phyloP scores from a whole-genome alignment of 495 filamentous ascomycete species.

The Podospora conica region DNA sequence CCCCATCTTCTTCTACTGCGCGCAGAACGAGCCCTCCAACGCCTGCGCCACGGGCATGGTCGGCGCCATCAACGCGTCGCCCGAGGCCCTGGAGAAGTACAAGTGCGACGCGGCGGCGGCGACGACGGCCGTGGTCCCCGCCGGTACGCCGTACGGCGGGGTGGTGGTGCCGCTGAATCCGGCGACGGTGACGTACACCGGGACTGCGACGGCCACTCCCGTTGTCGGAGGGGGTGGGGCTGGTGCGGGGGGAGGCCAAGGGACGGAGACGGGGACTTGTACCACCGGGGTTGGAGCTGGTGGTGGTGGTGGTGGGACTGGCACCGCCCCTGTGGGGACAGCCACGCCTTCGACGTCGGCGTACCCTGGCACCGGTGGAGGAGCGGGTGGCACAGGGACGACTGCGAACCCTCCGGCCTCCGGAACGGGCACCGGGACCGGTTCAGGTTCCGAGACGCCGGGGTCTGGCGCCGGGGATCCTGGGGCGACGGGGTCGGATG shows the following conservation, averaged over 20 bases:
- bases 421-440: neutral
- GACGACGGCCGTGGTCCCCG: neutral
- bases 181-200: neutral
- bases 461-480: neutral
- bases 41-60: slow-evolving; percentile 44
- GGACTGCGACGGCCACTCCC: neutral
- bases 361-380: neutral
- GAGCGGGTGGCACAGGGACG: neutral
- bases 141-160: neutral
- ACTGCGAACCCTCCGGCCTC: neutral
- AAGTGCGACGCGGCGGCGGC: neutral
- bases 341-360: neutral
- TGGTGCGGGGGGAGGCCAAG: too few relatives aligned
- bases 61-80: slow-evolving; percentile 28
- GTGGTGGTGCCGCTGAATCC: neutral
- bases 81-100: neutral
- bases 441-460: neutral
- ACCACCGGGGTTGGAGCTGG: neutral
- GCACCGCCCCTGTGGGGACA: neutral
- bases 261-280: neutral
- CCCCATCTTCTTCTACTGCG: slow-evolving; percentile 49
- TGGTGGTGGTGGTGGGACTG: too few relatives aligned
- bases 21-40: slow-evolving; percentile 6
- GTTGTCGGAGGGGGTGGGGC: too few relatives aligned
- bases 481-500: neutral